phyloP scores from a whole-genome alignment of 2,329 filamentous ascomycete genomes.

The Fusarium tjaetaba region DNA sequence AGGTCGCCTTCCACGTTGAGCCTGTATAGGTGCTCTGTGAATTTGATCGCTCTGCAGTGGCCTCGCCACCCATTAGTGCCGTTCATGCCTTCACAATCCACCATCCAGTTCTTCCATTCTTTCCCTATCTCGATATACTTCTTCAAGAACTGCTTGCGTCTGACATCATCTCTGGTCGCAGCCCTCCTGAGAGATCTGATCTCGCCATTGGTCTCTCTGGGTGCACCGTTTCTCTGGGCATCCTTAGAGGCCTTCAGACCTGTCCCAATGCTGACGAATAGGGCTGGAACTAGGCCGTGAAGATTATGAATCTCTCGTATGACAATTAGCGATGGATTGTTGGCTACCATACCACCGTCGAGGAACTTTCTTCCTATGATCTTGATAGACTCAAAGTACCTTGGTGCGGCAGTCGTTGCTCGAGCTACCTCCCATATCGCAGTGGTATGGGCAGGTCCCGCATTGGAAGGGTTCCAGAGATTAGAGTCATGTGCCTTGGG shows the following conservation, averaged over 20 bases:
- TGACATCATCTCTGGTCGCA: neutral
- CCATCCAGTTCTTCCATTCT: neutral
- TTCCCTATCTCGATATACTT: neutral
- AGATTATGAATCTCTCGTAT: neutral
- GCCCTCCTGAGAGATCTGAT: no score
- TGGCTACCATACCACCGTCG: constrained; percentile 1
- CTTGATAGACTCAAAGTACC: constrained; percentile 2
- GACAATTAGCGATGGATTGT: neutral
- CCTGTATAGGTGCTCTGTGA: neutral
- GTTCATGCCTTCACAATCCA: neutral
- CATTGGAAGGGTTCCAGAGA: neutral
- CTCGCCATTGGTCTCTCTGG: neutral
- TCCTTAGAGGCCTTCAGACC: neutral
- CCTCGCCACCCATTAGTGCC: neutral
- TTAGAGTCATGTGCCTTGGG: neutral
- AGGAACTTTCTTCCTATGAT: neutral
- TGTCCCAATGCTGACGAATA: constrained; percentile 5
- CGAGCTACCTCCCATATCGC: constrained; percentile 1
- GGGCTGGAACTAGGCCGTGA: neutral
- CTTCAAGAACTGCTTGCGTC: neutral
- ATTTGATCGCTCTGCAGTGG: neutral
- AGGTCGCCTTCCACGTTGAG: constrained; percentile 1
- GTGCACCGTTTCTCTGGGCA: rapidly evolving
- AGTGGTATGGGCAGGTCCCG: rapidly evolving
- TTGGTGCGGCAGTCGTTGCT: neutral